These are phyloP conservation scores for Cyberlindnera galapagoensis DNA, from an alignment of 805 yeast genomes.

Conservation along the genomic window DNA sequence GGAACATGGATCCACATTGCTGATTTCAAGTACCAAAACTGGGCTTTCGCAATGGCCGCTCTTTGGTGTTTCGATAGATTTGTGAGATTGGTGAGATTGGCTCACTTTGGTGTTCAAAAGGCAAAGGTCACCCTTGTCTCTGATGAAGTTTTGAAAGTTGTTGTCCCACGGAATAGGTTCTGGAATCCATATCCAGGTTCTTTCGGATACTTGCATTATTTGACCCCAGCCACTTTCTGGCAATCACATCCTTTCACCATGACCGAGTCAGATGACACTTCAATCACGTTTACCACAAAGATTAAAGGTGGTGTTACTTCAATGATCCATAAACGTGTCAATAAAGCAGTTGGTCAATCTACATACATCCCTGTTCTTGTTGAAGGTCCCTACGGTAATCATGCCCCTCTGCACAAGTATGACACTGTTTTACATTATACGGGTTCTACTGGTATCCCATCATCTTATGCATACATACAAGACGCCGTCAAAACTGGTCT, in stretches of 20 bases:
- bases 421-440: slow-evolving; percentile 37
- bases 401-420: slow-evolving; percentile 29
- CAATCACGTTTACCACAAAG: slow-evolving; percentile 40
- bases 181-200: slow-evolving; percentile 53
- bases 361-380: slow-evolving; percentile 31
- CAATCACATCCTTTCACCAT: slow-evolving; percentile 74
- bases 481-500: slow-evolving; percentile 16
- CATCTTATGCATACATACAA: slow-evolving; percentile 37
- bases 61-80: slow-evolving; percentile 50
- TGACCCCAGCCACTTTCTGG: slow-evolving; percentile 47
- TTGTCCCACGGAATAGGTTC: slow-evolving; percentile 32
- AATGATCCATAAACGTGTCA: slow-evolving; percentile 23
- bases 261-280: slow-evolving; percentile 33
- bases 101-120: slow-evolving; percentile 19
- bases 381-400: slow-evolving; percentile 63
- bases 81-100: slow-evolving; percentile 29
- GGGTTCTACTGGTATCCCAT: slow-evolving; percentile 50
- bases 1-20: slow-evolving; percentile 54
- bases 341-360: slow-evolving; percentile 20
- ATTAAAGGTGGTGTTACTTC: slow-evolving; percentile 48
- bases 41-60: slow-evolving; percentile 27
- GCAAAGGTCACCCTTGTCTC: slow-evolving; percentile 24
- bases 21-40: slow-evolving; percentile 44
- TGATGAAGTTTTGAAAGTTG: slow-evolving; percentile 40
- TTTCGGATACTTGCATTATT: slow-evolving; percentile 52